A percentile compares a stretch with the other conserved stretches of the same genome.
Conservation (phyloP, 345 rosid genomes). For the Salix dunnii region DNA sequence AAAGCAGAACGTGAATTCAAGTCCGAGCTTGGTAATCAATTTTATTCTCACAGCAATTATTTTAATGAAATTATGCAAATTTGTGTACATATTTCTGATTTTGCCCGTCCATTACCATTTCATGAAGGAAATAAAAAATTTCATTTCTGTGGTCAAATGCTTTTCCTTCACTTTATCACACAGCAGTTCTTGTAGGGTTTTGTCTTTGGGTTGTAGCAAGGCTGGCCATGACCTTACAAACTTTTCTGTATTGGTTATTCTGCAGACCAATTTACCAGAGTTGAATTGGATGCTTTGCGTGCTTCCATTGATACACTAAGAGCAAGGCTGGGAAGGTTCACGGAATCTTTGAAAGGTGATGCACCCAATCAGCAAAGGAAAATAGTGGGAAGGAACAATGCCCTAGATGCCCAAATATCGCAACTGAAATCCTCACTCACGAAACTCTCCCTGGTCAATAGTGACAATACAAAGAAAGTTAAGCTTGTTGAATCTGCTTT, state of each 20-base stretch:
- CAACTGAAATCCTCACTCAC: constrained; percentile 61
- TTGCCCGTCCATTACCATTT: neutral
- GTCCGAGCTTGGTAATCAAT: constrained; percentile 71
- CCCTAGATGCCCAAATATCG: constrained; percentile 53
- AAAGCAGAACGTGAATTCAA: constrained; percentile 80
- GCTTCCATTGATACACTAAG: constrained; percentile 62
- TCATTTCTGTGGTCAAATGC: neutral
- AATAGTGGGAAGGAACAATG: constrained; percentile 32
- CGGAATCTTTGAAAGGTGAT: constrained; percentile 39
- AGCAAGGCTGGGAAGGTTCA: constrained; percentile 57
- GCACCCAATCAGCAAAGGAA: constrained; percentile 37
- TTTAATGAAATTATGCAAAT: neutral
- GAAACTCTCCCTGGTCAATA: constrained; percentile 68
- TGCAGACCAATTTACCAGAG: constrained; percentile 61
- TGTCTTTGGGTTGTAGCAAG: neutral
- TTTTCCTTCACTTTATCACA: neutral
- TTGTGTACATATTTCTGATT: neutral
- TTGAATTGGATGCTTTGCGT: constrained; percentile 68
- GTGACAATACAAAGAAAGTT: constrained; percentile 61
- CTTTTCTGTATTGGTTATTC: constrained; percentile 2
- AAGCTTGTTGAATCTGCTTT: constrained; percentile 65
- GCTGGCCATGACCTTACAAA: neutral
- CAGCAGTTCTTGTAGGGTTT: neutral
- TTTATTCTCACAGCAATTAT: neutral
- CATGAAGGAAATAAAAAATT: neutral